Evolutionary conservation across 352 stramenopile species (phyloP).

Genomic region (Pelagophyceae sp.): DNA sequence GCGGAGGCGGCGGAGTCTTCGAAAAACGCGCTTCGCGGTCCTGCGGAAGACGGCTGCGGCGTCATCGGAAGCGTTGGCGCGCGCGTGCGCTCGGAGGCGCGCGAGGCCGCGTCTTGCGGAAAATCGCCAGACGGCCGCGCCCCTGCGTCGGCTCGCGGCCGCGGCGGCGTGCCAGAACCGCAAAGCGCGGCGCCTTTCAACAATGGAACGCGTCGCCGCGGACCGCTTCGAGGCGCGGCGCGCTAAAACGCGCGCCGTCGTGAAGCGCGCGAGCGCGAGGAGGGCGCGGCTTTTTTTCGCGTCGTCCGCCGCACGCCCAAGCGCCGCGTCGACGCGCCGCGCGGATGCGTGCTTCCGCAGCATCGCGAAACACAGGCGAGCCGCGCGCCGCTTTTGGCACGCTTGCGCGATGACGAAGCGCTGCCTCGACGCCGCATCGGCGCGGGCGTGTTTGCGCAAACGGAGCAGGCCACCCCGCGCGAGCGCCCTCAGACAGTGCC

Average conservation of each 20-base stretch:
- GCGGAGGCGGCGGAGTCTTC: not conserved
- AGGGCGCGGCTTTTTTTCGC: not conserved
- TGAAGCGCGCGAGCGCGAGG: not conserved
- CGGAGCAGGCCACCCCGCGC: too few relatives aligned
- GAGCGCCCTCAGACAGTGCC: too few relatives aligned
- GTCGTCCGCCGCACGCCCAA: not conserved
- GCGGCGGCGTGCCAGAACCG: not conserved
- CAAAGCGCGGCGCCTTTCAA: not conserved
- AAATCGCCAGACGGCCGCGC: not conserved
- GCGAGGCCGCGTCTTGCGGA: not conserved
- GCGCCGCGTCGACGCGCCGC: not conserved
- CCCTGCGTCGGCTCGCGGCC: not conserved
- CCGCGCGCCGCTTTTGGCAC: too few relatives aligned
- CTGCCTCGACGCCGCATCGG: too few relatives aligned
- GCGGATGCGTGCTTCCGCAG: not conserved
- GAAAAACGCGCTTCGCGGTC: too few relatives aligned
- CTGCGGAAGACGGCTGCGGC: not conserved
- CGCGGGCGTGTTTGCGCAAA: too few relatives aligned
- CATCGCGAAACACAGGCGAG: not conserved
- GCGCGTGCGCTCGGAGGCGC: not conserved
- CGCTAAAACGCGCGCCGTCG: too few relatives aligned
- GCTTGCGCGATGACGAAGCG: too few relatives aligned
- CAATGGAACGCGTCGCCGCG: not conserved
- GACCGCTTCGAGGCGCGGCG: not conserved
- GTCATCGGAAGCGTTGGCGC: not conserved